These are phyloP conservation scores for Hymenoscyphus albidus DNA, from an alignment of 2,329 filamentous ascomycete genomes.

Conservation along the genomic window DNA sequence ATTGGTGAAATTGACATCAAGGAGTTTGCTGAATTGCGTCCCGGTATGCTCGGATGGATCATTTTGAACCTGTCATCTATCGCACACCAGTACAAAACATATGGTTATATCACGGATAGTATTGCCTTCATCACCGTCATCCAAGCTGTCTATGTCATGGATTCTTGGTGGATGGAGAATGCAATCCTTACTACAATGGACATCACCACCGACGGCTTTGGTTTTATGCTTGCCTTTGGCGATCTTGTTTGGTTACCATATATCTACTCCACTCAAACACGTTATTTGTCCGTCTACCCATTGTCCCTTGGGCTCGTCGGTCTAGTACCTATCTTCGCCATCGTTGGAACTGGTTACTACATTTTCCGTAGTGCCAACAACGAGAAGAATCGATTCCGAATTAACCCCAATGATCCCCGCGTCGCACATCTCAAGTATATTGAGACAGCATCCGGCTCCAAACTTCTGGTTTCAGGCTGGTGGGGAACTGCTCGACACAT, in stretches of 20 bases:
- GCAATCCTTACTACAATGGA: conserved; percentile 93
- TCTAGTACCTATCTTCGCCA: conserved; percentile 58
- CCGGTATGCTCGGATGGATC: conserved; percentile 85
- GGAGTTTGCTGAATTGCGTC: conserved; percentile 83
- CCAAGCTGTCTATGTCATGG: conserved; percentile 79
- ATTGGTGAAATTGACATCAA: conserved; percentile 89
- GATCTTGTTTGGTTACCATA: conserved; percentile 93
- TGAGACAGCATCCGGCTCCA: conserved; percentile 76
- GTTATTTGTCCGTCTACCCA: conserved; percentile 81
- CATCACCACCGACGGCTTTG: conserved; percentile 88
- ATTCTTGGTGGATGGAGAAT: conserved; percentile 81
- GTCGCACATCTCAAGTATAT: conserved; percentile 82
- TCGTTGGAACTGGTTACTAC: conserved; percentile 72
- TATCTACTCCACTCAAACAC: conserved; percentile 77
- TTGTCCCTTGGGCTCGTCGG: conserved; percentile 69
- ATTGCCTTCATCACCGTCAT: conserved; percentile 75
- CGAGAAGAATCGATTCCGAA: conserved; percentile 93
- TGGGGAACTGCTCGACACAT: conserved; percentile 91
- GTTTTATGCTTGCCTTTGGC: conserved; percentile 90
- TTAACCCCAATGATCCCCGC: conserved; percentile 73
- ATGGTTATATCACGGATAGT: conserved; percentile 79
- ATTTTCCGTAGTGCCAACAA: conserved; percentile 94
- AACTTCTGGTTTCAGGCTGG: conserved; percentile 82
- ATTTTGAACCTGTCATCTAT: conserved; percentile 80
- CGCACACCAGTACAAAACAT: conserved; percentile 81